Evolutionary conservation across 495 filamentous ascomycete species (phyloP).

Genomic region (Talaromyces borbonicus): DNA sequence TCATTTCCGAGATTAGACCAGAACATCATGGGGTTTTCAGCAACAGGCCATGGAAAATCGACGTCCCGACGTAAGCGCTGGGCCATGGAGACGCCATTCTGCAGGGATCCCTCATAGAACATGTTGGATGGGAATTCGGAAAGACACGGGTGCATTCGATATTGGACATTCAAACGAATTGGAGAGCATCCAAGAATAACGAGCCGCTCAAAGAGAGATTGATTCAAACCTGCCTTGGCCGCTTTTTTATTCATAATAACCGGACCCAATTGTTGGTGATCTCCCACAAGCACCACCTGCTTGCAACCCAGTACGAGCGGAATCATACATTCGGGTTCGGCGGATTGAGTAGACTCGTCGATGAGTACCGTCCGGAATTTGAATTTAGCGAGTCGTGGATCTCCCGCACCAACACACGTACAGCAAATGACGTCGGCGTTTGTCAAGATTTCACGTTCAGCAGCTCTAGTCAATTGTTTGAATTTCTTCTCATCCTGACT

Average conservation of each 20-base stretch:
- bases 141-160: conserved; percentile 97
- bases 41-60: conserved; percentile 96
- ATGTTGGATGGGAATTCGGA: conserved; percentile 99
- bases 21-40: conserved; percentile 98
- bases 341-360: conserved; percentile 98
- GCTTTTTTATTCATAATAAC: conserved; percentile 99
- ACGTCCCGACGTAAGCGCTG: conserved; percentile 86
- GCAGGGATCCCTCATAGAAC: conserved; percentile 97
- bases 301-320: conserved; percentile 95
- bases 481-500: conserved; percentile 97
- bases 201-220: conserved; percentile 93
- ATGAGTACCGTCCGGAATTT: conserved; percentile 98
- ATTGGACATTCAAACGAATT: conserved; percentile 93
- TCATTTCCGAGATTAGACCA: conserved; percentile 98
- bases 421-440: conserved; percentile 99
- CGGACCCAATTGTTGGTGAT: conserved; percentile 96
- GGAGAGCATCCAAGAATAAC: conserved; percentile 88
- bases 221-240: conserved; percentile 92
- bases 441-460: conserved; percentile 89
- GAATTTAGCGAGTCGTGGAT: conserved; percentile 88
- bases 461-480: conserved; percentile 85
- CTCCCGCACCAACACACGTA: conserved; percentile 95
- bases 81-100: conserved; percentile 90
- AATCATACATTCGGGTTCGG: conserved; percentile 99
- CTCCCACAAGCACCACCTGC: conserved; percentile 94